Percentiles rank a stretch among this genome's conserved stretches.
Evolutionary conservation across 257 asterid genomes (phyloP).

Genomic region (Solanum pimpinellifolium): DNA sequence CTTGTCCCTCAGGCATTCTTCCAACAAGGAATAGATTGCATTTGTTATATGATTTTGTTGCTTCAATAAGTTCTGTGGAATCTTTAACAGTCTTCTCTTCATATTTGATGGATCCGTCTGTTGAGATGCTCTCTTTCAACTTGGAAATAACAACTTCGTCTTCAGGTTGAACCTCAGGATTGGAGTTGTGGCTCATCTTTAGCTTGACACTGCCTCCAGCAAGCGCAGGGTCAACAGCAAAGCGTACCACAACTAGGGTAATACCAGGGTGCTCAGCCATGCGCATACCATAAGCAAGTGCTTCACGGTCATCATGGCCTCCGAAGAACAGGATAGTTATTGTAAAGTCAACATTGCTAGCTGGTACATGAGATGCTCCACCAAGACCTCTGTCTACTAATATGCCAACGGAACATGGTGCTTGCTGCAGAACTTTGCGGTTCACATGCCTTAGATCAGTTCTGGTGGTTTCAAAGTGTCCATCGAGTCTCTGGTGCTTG

Average conservation of each 20-base stretch:
- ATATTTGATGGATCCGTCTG: slow-evolving; percentile 28
- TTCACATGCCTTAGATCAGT: slow-evolving; percentile 39
- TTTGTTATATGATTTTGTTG: slow-evolving; percentile 12
- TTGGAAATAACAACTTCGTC: slow-evolving; percentile 31
- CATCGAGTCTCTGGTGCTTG: slow-evolving; percentile 51
- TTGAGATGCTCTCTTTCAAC: slow-evolving; percentile 17
- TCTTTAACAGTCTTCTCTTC: slow-evolving; percentile 30
- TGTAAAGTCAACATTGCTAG: slow-evolving; percentile 41
- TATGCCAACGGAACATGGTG: slow-evolving; percentile 64
- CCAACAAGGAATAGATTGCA: slow-evolving; percentile 49
- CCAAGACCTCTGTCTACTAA: slow-evolving; percentile 64
- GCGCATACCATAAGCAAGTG: slow-evolving; percentile 45
- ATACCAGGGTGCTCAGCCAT: slow-evolving; percentile 72
- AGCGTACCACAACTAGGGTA: slow-evolving; percentile 24
- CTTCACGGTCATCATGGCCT: slow-evolving; percentile 60
- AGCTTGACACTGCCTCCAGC: slow-evolving; percentile 15
- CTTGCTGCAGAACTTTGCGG: slow-evolving; percentile 45
- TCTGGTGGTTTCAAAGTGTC: slow-evolving; percentile 50
- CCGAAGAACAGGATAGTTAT: slow-evolving; percentile 47
- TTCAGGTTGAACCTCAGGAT: slow-evolving; percentile 3
- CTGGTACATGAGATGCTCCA: slow-evolving; percentile 46
- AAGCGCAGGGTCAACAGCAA: slow-evolving; percentile 13
- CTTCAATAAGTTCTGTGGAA: slow-evolving; percentile 16
- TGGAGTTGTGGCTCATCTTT: slow-evolving; percentile 6
- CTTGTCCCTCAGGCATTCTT: slow-evolving; percentile 45